Evolutionary conservation across 306 rosid genomes (phyloP).

Genomic region (Prunus padus): DNA sequence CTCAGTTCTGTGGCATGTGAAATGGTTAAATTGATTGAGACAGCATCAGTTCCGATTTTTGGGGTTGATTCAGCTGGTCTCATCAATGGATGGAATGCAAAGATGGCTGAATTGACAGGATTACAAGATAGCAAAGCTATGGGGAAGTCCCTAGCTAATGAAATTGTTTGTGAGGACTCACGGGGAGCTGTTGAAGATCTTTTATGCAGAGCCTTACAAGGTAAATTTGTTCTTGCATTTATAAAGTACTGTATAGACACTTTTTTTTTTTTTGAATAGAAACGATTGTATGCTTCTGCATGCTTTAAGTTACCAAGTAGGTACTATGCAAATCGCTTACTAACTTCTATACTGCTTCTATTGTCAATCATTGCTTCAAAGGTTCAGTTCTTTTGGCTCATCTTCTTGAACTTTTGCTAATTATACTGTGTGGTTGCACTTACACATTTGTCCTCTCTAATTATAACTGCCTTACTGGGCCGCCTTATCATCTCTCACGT

Average conservation of each 20-base stretch:
- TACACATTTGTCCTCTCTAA: too few species aligned
- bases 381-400: too few species aligned
- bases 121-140: slow-evolving; percentile 49
- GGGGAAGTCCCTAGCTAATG: slow-evolving; percentile 69
- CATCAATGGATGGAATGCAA: slow-evolving; percentile 83
- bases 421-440: too few species aligned
- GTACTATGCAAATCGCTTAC: too few species aligned
- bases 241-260: not conserved
- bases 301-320: too few species aligned
- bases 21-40: slow-evolving; percentile 85
- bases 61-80: slow-evolving; percentile 65
- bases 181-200: slow-evolving; percentile 37
- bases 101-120: slow-evolving; percentile 66
- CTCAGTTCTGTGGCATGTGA: slow-evolving; percentile 73
- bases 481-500: too few species aligned
- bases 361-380: too few species aligned
- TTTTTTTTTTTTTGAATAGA: too few species aligned
- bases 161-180: slow-evolving; percentile 59
- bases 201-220: slow-evolving; percentile 59
- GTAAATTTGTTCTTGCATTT: slow-evolving; percentile 35
- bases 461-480: too few species aligned
- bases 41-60: slow-evolving; percentile 80
- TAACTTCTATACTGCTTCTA: too few species aligned
- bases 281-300: too few species aligned
- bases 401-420: too few species aligned